phyloP scores from a whole-genome alignment of 164 flowering plant genomes.

The Taxillus chinensis region DNA sequence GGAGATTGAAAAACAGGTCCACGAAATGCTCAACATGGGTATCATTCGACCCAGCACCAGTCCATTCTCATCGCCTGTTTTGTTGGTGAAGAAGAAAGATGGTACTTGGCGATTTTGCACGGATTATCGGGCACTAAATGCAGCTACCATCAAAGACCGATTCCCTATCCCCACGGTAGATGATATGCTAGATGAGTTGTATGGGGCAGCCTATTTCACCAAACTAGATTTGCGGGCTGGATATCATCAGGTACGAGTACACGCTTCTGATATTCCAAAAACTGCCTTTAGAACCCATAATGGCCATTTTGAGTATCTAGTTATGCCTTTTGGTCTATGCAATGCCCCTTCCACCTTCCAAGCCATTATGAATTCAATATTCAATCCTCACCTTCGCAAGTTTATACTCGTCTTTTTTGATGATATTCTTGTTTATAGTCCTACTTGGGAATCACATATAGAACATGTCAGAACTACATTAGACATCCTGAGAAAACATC shows the following conservation, averaged over 20 bases:
- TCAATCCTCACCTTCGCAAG: background rate
- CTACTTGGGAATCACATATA: background rate
- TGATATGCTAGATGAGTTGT: background rate
- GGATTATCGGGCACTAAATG: background rate
- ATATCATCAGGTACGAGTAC: background rate
- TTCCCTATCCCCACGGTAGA: background rate
- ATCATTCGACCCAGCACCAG: background rate
- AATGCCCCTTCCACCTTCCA: background rate
- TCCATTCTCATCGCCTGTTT: background rate
- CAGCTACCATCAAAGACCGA: background rate
- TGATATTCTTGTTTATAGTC: conserved; percentile 15
- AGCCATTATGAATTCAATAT: conserved; percentile 8
- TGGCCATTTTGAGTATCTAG: background rate
- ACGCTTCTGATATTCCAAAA: background rate
- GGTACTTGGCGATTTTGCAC: background rate
- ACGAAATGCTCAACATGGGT: background rate
- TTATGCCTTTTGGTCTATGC: background rate
- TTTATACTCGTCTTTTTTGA: conserved; percentile 14
- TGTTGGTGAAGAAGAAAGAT: background rate
- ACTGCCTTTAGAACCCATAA: background rate
- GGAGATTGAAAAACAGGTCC: too few relatives aligned
- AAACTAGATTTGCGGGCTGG: background rate
- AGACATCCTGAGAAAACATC: background rate
- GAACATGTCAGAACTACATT: background rate
- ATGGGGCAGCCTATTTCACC: background rate